Percentiles rank a stretch among this genome's conserved stretches.
phyloP scores from a whole-genome alignment of 2,329 filamentous ascomycete species.

The Fusarium marasasianum region DNA sequence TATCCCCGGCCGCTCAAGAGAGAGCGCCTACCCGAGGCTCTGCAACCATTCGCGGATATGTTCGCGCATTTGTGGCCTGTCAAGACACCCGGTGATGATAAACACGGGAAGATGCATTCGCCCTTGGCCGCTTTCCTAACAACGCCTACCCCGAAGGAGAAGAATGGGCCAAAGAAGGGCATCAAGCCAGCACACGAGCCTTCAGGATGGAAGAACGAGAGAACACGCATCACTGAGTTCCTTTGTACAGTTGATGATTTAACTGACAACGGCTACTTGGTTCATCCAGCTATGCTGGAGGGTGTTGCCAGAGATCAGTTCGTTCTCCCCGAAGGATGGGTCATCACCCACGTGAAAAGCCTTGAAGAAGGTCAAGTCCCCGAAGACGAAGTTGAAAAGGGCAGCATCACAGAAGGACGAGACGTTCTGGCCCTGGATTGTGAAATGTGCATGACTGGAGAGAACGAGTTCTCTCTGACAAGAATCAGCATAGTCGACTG shows the following conservation, averaged over 20 bases:
- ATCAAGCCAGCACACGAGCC: constrained; percentile 70
- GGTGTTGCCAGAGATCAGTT: constrained; percentile 64
- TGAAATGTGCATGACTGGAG: constrained; percentile 94
- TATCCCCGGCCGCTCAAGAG: constrained; percentile 64
- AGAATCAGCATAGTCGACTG: constrained; percentile 88
- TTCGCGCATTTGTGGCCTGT: constrained; percentile 92
- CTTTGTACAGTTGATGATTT: constrained; percentile 78
- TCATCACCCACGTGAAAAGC: constrained; percentile 75
- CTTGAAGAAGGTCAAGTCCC: constrained; percentile 74
- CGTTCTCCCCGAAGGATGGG: constrained; percentile 76
- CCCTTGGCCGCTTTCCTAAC: constrained; percentile 86
- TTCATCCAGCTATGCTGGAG: constrained; percentile 81
- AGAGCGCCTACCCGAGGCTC: constrained; percentile 60
- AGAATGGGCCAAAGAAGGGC: constrained; percentile 63
- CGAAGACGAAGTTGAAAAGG: constrained; percentile 77
- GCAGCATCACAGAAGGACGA: constrained; percentile 84
- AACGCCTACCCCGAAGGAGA: constrained; percentile 75
- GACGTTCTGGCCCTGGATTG: constrained; percentile 87
- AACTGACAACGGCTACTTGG: constrained; percentile 81
- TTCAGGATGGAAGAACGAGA: constrained; percentile 75
- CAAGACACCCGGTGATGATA: constrained; percentile 85
- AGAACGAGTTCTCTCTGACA: constrained; percentile 83
- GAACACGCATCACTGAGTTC: constrained; percentile 85
- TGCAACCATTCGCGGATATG: constrained; percentile 79
- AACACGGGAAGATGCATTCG: constrained; percentile 82